Percentiles rank a stretch among this genome's conserved stretches.
Conservation (phyloP, 768 basidiomycete genomes). For the Royoungia palumana region DNA sequence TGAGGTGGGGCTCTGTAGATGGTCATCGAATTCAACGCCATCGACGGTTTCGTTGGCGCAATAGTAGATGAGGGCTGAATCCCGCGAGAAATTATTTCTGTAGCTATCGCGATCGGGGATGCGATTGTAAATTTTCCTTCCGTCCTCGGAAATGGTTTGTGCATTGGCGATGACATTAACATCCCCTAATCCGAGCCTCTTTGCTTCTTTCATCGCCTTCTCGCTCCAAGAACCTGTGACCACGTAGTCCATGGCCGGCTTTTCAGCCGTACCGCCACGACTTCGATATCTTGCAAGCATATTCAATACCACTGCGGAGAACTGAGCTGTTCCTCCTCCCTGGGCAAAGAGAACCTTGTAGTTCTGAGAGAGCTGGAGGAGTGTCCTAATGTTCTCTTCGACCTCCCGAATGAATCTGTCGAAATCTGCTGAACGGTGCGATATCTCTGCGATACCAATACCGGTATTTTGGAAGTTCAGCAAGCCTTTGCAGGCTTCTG, state of each 20-base stretch:
- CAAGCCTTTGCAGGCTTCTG: conserved; percentile 79
- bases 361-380: conserved; percentile 77
- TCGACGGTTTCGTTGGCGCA: conserved; percentile 99
- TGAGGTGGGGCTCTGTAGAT: conserved; percentile 49
- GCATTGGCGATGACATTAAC: conserved; percentile 74
- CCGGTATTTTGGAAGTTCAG: conserved; percentile 89
- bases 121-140: conserved; percentile 67
- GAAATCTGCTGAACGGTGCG: conserved; percentile 93
- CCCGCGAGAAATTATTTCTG: conserved; percentile 58
- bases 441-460: conserved; percentile 94
- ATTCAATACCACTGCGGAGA: conserved; percentile 90
- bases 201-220: conserved; percentile 81
- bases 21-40: conserved; percentile 81
- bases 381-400: conserved; percentile 64
- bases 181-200: conserved; percentile 54
- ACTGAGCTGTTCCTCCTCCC: conserved; percentile 90
- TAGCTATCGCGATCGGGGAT: conserved; percentile 75
- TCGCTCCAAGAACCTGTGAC: conserved; percentile 92
- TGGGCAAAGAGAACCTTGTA: conserved; percentile 91
- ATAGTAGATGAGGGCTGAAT: conserved; percentile 91
- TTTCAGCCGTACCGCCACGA: conserved; percentile 53
- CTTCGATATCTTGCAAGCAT: conserved; percentile 83
- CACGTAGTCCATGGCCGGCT: conserved; percentile 79
- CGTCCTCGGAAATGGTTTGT: conserved; percentile 54
- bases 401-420: conserved; percentile 59